These are phyloP conservation scores for Termitomyces sp. DNA, from an alignment of 768 basidiomycete species.

Conservation along the genomic window DNA sequence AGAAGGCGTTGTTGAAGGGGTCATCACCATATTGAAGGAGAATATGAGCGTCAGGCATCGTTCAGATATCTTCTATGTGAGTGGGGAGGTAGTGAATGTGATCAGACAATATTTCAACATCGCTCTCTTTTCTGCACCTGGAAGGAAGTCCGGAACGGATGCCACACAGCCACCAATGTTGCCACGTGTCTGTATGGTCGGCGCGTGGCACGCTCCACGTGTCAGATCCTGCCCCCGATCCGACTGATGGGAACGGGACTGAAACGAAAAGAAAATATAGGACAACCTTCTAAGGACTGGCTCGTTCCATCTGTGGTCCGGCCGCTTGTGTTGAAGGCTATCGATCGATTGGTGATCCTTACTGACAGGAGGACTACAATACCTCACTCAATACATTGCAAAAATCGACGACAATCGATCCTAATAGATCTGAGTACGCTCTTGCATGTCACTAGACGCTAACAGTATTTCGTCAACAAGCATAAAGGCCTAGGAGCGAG, in stretches of 20 bases:
- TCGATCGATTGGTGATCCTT: constrained; percentile 10
- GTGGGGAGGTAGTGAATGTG: constrained; percentile 14
- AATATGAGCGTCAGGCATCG: constrained; percentile 29
- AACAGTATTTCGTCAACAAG: constrained; percentile 1
- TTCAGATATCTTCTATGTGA: neutral
- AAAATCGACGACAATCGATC: neutral
- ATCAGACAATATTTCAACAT: constrained; percentile 9
- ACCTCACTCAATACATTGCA: constrained; percentile 1
- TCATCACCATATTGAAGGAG: constrained; percentile 65
- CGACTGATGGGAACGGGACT: constrained; percentile 5
- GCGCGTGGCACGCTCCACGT: constrained; percentile 32
- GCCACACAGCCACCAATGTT: constrained; percentile 22
- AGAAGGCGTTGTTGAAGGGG: constrained; percentile 53
- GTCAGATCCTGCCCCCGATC: constrained; percentile 17
- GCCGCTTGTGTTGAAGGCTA: neutral
- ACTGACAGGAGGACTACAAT: constrained; percentile 5
- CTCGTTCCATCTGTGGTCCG: constrained; percentile 2
- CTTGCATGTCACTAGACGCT: neutral
- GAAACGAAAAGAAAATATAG: constrained; percentile 7
- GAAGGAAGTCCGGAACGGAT: constrained; percentile 34
- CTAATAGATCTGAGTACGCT: neutral
- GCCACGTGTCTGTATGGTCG: constrained; percentile 25
- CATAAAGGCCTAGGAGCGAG: neutral
- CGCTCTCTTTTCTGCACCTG: constrained; percentile 12
- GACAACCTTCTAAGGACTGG: neutral